Conservation (phyloP, 768 basidiomycete species). For the Amanita exitialis region DNA sequence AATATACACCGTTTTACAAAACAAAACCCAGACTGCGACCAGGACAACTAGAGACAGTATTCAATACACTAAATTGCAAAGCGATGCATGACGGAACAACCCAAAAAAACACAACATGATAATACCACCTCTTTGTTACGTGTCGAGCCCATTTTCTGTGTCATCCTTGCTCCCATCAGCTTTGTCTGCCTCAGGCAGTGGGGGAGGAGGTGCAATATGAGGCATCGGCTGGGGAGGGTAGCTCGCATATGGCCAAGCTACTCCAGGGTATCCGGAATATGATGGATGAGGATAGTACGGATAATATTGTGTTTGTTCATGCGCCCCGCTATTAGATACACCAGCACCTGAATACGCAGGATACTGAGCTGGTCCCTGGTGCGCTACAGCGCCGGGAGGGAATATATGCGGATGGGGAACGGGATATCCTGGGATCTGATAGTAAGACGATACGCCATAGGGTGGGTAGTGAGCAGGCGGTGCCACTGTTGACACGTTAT, state of each 20-base stretch:
- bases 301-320: constrained; percentile 5
- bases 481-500: constrained; percentile 12
- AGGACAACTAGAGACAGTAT: background rate
- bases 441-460: constrained; percentile 15
- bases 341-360: background rate
- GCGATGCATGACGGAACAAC: background rate
- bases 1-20: background rate
- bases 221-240: constrained; percentile 4
- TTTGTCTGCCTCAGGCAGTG: background rate
- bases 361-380: background rate
- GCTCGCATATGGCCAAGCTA: background rate
- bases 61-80: background rate
- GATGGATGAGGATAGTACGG: constrained; percentile 6
- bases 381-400: background rate
- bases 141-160: background rate
- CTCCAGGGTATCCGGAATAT: constrained; percentile 4
- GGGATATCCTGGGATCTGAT: constrained; percentile 6
- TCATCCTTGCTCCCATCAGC: background rate
- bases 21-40: background rate
- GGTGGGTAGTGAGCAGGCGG: constrained; percentile 17
- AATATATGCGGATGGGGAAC: constrained; percentile 5
- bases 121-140: background rate
- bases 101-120: background rate
- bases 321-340: background rate
- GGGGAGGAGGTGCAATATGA: constrained; percentile 1